phyloP scores from a whole-genome alignment of 495 filamentous ascomycete species.

The Parathielavia hyrcaniae region DNA sequence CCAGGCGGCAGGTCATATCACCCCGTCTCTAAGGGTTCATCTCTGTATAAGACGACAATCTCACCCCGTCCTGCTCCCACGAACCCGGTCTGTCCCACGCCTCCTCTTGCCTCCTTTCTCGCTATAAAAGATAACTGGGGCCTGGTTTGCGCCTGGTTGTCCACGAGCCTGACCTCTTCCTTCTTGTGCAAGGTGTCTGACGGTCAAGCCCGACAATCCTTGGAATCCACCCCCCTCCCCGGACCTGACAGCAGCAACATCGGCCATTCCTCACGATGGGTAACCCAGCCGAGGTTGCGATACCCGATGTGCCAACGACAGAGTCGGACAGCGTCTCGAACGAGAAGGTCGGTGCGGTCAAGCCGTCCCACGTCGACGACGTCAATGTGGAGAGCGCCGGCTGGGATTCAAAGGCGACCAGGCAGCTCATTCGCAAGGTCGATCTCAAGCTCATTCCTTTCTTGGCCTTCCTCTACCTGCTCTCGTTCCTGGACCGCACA shows the following conservation, averaged over 20 bases:
- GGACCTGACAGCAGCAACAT: neutral
- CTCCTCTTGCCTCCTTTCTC: neutral
- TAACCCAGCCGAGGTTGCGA: slow-evolving; percentile 24
- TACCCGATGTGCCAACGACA: slow-evolving; percentile 26
- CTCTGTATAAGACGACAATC: slow-evolving; percentile 18
- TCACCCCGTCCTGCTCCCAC: neutral
- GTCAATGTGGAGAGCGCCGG: slow-evolving; percentile 22
- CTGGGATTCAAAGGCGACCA: slow-evolving; percentile 30
- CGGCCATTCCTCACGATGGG: slow-evolving; percentile 20
- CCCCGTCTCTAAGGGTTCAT: no score
- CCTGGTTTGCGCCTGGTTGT: neutral
- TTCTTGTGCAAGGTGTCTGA: neutral
- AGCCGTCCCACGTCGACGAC: slow-evolving; percentile 15
- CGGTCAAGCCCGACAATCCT: neutral
- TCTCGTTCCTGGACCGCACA: slow-evolving; percentile 71
- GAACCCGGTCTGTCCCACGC: neutral
- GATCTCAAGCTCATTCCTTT: slow-evolving; percentile 49
- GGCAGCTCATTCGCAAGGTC: slow-evolving; percentile 45
- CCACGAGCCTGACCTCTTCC: neutral
- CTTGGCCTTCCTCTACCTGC: slow-evolving; percentile 49
- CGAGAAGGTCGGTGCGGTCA: slow-evolving; percentile 20
- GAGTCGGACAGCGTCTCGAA: slow-evolving; percentile 30
- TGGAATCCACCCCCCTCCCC: no score
- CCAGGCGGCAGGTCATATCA: no score
- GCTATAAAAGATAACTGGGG: neutral